Percentiles rank a stretch among this genome's conserved stretches.
Evolutionary conservation across 192 early-diverging fungal species (phyloP).

Genomic region (Coemansia aciculifera): DNA sequence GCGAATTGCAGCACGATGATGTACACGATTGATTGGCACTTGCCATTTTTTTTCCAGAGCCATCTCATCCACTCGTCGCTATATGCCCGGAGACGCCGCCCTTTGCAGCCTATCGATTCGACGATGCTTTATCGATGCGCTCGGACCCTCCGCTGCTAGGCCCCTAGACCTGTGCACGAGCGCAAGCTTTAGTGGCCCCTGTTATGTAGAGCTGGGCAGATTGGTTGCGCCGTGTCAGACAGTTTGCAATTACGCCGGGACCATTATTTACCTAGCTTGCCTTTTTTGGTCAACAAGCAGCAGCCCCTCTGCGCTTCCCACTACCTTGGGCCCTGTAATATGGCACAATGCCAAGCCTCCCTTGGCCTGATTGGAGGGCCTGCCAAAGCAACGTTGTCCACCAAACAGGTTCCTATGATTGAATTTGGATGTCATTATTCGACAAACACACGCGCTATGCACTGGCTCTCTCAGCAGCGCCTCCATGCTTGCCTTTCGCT

Average conservation of each 20-base stretch:
- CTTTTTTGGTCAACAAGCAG: neutral
- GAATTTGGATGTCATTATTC: neutral
- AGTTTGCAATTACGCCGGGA: neutral
- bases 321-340: neutral
- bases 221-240: neutral
- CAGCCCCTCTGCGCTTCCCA: neutral
- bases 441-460: neutral
- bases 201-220: neutral
- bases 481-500: neutral
- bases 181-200: neutral
- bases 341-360: slow-evolving; percentile 3
- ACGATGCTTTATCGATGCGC: neutral
- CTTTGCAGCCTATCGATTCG: neutral
- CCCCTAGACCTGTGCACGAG: neutral
- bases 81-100: neutral
- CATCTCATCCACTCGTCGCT: neutral
- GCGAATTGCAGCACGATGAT: neutral
- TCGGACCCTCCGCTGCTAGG: neutral
- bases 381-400: neutral
- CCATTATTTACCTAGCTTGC: neutral
- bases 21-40: neutral
- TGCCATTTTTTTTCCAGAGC: neutral
- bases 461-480: neutral
- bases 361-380: neutral
- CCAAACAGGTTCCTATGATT: neutral